Percentiles rank a stretch among this genome's conserved stretches.
Conservation (phyloP, 2,329 filamentous ascomycete species). For the Stachybotrys elegans region DNA sequence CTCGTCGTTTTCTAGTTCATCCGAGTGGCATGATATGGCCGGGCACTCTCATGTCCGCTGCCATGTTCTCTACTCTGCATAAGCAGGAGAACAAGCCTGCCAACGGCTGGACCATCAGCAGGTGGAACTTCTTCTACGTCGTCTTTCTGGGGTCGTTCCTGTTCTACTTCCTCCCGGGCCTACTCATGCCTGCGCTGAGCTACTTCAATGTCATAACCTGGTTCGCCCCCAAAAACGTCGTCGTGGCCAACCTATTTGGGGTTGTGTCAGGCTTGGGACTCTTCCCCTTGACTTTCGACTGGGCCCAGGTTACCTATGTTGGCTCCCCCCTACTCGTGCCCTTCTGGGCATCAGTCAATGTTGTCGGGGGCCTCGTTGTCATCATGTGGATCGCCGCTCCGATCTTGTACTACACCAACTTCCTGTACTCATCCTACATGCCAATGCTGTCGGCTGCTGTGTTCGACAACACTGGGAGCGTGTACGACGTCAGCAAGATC, state of each 20-base stretch:
- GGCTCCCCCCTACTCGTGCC: conserved; percentile 79
- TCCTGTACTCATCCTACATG: conserved; percentile 78
- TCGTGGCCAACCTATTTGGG: conserved; percentile 81
- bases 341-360: conserved; percentile 83
- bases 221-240: conserved; percentile 82
- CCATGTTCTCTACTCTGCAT: conserved; percentile 84
- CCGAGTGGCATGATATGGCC: conserved; percentile 92
- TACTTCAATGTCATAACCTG: conserved; percentile 88
- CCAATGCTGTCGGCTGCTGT: conserved; percentile 80
- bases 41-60: conserved; percentile 78
- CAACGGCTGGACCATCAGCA: conserved; percentile 75
- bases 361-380: conserved; percentile 71
- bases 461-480: conserved; percentile 76
- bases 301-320: conserved; percentile 85
- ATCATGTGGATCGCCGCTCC: conserved; percentile 85
- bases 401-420: conserved; percentile 74
- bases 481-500: conserved; percentile 78
- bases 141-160: conserved; percentile 66
- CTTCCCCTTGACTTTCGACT: conserved; percentile 85
- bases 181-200: conserved; percentile 77
- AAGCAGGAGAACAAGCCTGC: conserved; percentile 78
- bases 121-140: conserved; percentile 78
- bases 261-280: conserved; percentile 79
- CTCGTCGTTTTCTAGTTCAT: conserved; percentile 74
- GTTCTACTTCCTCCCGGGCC: conserved; percentile 81